These are phyloP conservation scores for Sicyos baderoa DNA, from an alignment of 306 rosid genomes.

Conservation along the genomic window DNA sequence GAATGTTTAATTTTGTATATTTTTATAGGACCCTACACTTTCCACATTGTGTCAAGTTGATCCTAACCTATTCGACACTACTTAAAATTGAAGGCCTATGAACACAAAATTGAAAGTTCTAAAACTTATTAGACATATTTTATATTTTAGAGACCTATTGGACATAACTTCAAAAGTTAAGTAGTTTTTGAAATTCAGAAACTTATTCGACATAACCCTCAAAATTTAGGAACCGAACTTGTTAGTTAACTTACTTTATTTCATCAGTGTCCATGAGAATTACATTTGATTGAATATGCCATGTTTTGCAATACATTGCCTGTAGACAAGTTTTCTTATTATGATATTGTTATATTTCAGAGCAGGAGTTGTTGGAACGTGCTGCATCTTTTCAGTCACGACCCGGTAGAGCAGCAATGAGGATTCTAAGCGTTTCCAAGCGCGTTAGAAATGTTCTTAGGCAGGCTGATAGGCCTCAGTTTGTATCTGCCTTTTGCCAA, in stretches of 20 bases:
- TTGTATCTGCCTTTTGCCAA: constrained; percentile 90
- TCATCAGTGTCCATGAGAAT: neutral
- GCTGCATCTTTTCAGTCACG: constrained; percentile 63
- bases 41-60: neutral
- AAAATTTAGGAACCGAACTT: neutral
- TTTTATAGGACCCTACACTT: neutral
- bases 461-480: constrained; percentile 51
- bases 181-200: neutral
- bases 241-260: neutral
- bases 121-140: neutral
- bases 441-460: constrained; percentile 58
- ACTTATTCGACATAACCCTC: neutral
- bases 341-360: constrained; percentile 32
- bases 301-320: neutral
- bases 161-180: neutral
- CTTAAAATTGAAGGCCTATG: neutral
- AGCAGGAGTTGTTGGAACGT: constrained; percentile 61
- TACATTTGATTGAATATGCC: neutral
- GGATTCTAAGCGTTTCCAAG: constrained; percentile 44
- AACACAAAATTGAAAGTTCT: neutral
- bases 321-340: constrained; percentile 15
- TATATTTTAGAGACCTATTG: neutral
- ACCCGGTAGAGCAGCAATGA: constrained; percentile 52
- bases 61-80: neutral
- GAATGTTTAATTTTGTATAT: neutral